Base-by-base conservation (phyloP, 2,329 filamentous ascomycete species). In the Xylariomycetidae sp. region DNA sequence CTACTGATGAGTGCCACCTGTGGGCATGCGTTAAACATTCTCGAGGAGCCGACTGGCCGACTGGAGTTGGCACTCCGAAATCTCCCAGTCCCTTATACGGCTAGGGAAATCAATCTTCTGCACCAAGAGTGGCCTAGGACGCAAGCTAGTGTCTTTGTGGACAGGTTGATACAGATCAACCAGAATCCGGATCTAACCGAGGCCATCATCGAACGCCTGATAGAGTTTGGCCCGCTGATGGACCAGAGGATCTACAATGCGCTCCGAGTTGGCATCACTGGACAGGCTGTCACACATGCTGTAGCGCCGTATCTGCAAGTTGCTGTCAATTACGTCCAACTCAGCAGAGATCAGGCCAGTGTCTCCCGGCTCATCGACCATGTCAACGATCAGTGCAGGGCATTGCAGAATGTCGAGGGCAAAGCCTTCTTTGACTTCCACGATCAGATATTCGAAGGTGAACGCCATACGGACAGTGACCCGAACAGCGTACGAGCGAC, bases 91-190 rank as follows among this genome's bases (percentile, higher is more conserved):
- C 62, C 61, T 1, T 68, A 73, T 51, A 68, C 66, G 3, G 46
- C 52, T 1, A 40, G 49, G 0, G 75, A 79, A 48, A 58, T 69
- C 10, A 56, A 64, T 18, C 44, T 68, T 2, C 42, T 79, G 2
- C 59, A 67, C 36, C 54, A 55, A 22, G 60, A 68, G 22, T 69
- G 64, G 61, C 49, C 52, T 42, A 47, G 55, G 30, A 43, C 46
- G 16, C 38, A 47, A 13, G 42, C 49, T 4, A 76, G 72, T 41
- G 60, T 77, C n/a, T 76, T 83, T 32, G 53, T 82, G 16, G 76
- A 79, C 49, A 85, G 82, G 52, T 64, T 88, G 17, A 64, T 88
- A 18, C 63, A 65, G 14, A 65, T 82, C 30, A 70, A 80, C 41
- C 73, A 80, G 48, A 78, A 76, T 34, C 55, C 58, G 0, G 42